Evolutionary conservation across 2,329 filamentous ascomycete genomes (phyloP).

Genomic region (Seiridium cupressi): DNA sequence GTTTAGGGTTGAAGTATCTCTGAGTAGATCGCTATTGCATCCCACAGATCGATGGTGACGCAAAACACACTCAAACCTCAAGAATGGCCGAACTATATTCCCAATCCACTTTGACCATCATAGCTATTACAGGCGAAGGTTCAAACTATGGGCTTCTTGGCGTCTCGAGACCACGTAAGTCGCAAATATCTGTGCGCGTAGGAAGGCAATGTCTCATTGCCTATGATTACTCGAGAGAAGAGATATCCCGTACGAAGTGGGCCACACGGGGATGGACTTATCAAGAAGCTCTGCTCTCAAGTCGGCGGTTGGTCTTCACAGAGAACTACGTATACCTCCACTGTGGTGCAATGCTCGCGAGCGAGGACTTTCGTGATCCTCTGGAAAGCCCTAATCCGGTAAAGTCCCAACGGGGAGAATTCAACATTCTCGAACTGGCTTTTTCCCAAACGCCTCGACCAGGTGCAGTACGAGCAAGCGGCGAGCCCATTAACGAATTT

Average conservation of each 20-base stretch:
- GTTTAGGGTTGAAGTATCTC: conserved; percentile 32
- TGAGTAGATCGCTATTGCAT: conserved; percentile 39
- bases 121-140: conserved; percentile 33
- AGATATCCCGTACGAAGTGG: conserved; percentile 26
- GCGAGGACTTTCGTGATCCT: not conserved
- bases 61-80: conserved; percentile 25
- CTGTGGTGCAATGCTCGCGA: conserved; percentile 15
- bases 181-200: not conserved
- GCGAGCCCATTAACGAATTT: not conserved
- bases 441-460: not conserved
- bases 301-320: conserved; percentile 36
- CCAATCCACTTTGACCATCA: conserved; percentile 32
- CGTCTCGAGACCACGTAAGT: not conserved
- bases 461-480: not conserved
- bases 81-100: conserved; percentile 37
- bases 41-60: conserved; percentile 15
- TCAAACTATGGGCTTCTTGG: conserved; percentile 33
- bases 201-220: conserved; percentile 10
- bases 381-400: too few relatives aligned
- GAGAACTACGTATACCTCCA: conserved; percentile 38
- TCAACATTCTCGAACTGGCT: not conserved
- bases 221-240: conserved; percentile 21
- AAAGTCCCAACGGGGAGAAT: too few relatives aligned
- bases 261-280: conserved; percentile 37
- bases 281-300: conserved; percentile 34